Base-by-base conservation (phyloP, 345 rosid genomes). In the Citrus sp. region DNA sequence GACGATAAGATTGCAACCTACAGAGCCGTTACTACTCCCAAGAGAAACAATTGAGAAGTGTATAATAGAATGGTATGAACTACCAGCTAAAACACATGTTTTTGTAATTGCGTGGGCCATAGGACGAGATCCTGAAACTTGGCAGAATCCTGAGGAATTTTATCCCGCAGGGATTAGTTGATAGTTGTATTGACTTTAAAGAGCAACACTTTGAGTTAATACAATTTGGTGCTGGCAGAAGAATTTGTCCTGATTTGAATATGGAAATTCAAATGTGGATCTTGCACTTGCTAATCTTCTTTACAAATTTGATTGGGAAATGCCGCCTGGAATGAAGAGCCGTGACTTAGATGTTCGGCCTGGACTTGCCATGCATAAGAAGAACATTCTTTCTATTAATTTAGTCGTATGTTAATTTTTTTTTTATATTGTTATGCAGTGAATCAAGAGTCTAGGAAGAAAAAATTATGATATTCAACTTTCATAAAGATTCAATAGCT, bases 91-190 rank as follows among this genome's bases (percentile, higher is more conserved):
- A 14, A 54, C 46, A 13, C 2, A 49, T 2, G 63, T 54, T n/a
- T 60, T 14, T 7, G 25, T 67, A 14, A 24, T 38, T n/a, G 34
- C 70, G 84, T 92, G 91, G 91, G 81, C 86, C 3, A 89, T 90
- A 18, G 40, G 61, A 40, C 28, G 70, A 9, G 66, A 73, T 7
- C 54, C 66, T 12, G 66, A 58, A 58, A 24, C n/a, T 35, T 73
- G 76, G 66, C n/a, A 63, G 12, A 24, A 63, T 2, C 70, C 78
- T 2, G 70, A 40, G 6, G 34, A 62, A 65, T 63, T 75, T 22
- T 9, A 40, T 40, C 70, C 70, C 42, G 0, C 22, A 62, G 12
- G 63, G 70, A 63, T 75, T 62, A 4, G 19, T 42, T 5, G 70
- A 25, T 1, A 79, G 42, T 22, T 58, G 74, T 2, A 37, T 78